Evolutionary conservation across 106 monocot genomes (phyloP), one percentile per base, ranked within the genome.

Genomic region (Phalaenopsis equestris): DNA sequence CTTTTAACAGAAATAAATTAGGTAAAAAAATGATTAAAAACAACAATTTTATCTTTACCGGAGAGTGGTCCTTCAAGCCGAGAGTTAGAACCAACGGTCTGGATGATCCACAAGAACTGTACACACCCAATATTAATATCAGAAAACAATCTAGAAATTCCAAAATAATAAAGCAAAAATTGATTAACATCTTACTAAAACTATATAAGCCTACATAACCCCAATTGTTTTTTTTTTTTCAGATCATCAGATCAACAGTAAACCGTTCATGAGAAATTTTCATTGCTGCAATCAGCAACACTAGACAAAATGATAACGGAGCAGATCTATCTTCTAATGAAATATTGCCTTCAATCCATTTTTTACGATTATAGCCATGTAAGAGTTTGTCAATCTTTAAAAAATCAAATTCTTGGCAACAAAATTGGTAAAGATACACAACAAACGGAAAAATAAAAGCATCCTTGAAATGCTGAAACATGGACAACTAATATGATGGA

Each of bases 31-130:
- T 5, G 3, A 5, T 23, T 30, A 74, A 45, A 45, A 74, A 15
- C 0, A 45, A 39, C 11, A 38, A 3, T 7, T 70, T 70, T 39
- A 15, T 8, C 39, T 70, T 74, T 74, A 74, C 74, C 74, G 19
- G 41, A 74, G 74, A 74, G 74, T 74, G 74, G 1, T 74, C 74
- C 42, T 74, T 74, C 74, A 74, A n/a, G 43, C 74, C 74, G 45
- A 74, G 43, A 39, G 74, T 42, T 74, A 74, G 74, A 18, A 74
- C 43, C 41, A 74, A n/a, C 7, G 74, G 74, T n/a, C 42, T 74
- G 43, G 74, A 74, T 45, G 74, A 74, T 45, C 74, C 74, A 45
- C 74, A 74, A 45, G 42, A 45, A 43, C 74, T 74, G 74, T 36
- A 45, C 41, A 43, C 41, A 43, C 9, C 14, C 39, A 41, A 70